Percentiles rank a stretch among this genome's conserved stretches.
Evolutionary conservation across 176 grass and related monocot species (phyloP).

Genomic region (Urochloa ruziziensis): DNA sequence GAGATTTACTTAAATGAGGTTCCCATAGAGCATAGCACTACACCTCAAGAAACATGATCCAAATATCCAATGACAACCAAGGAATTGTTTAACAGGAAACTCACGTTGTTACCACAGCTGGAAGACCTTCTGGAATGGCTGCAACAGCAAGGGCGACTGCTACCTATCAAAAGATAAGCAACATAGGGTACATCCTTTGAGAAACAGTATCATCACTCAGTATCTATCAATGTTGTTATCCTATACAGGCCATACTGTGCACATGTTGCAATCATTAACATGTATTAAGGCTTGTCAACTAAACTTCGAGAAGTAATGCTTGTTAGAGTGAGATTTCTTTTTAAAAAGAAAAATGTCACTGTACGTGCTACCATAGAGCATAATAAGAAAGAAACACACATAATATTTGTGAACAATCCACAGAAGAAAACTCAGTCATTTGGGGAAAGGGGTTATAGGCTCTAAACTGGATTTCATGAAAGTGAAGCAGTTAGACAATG

Average conservation of each 20-base stretch:
- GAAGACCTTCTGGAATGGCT: constrained; percentile 98
- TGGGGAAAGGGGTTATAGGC: not conserved
- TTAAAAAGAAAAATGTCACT: not conserved
- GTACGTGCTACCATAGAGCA: not conserved
- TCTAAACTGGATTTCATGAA: not conserved
- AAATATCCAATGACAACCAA: not conserved
- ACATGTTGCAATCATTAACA: not conserved
- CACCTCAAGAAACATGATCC: constrained; percentile 23
- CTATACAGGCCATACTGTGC: not conserved
- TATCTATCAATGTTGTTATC: not conserved
- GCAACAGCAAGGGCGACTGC: constrained; percentile 97
- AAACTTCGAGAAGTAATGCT: not conserved
- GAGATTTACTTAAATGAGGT: constrained; percentile 11
- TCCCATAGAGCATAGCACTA: not conserved
- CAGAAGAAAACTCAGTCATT: not conserved
- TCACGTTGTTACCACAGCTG: constrained; percentile 98
- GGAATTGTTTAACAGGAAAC: constrained; percentile 40
- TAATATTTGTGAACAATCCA: not conserved
- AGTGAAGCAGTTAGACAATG: constrained; percentile 1
- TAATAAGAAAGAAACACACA: constrained; percentile 6
- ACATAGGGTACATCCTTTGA: constrained; percentile 21
- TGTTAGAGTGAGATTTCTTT: not conserved
- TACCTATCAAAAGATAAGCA: constrained; percentile 62
- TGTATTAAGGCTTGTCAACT: not conserved
- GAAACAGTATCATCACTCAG: not conserved